Conservation (phyloP, 208 protist species). For the Trypanosoma avium region DNA sequence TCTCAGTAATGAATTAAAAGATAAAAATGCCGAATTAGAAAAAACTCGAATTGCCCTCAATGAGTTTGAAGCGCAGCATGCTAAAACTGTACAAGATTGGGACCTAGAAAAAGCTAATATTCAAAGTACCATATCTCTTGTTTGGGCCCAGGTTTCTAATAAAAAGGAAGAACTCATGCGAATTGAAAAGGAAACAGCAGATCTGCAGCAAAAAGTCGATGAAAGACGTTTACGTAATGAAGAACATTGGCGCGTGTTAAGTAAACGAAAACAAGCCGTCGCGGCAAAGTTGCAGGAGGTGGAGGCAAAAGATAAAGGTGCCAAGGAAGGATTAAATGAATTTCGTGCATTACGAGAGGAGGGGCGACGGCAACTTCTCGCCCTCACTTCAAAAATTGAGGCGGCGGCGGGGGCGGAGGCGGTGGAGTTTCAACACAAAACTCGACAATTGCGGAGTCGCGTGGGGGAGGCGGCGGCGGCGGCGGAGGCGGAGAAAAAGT, state of each 20-base stretch:
- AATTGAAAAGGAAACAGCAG: conserved; percentile 57
- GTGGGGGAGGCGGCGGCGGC: conserved; percentile 44
- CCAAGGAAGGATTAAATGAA: conserved; percentile 37
- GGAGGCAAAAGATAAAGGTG: conserved; percentile 54
- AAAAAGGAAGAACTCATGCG: conserved; percentile 66
- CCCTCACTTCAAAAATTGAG: conserved; percentile 51
- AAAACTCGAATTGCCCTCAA: conserved; percentile 35
- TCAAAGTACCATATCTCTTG: conserved; percentile 62
- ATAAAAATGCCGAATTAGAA: conserved; percentile 57
- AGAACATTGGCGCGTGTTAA: conserved; percentile 59
- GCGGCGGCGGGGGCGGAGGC: conserved; percentile 40
- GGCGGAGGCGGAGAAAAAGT: conserved; percentile 69
- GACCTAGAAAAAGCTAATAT: conserved; percentile 80
- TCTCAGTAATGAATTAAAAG: conserved; percentile 49
- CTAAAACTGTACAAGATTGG: conserved; percentile 66
- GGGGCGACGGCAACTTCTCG: conserved; percentile 42
- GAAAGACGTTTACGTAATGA: conserved; percentile 66
- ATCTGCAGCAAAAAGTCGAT: conserved; percentile 68
- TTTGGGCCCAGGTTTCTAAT: conserved; percentile 52
- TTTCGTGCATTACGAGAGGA: conserved; percentile 61
- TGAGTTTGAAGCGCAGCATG: conserved; percentile 50
- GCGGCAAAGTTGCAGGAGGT: conserved; percentile 34
- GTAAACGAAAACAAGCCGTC: conserved; percentile 50
- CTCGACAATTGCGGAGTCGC: conserved; percentile 40
- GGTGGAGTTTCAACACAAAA: conserved; percentile 47